Percentiles rank a stretch among this genome's conserved stretches.
phyloP scores from a whole-genome alignment of 2,329 filamentous ascomycete species.

The Pseudonectria buxi region DNA sequence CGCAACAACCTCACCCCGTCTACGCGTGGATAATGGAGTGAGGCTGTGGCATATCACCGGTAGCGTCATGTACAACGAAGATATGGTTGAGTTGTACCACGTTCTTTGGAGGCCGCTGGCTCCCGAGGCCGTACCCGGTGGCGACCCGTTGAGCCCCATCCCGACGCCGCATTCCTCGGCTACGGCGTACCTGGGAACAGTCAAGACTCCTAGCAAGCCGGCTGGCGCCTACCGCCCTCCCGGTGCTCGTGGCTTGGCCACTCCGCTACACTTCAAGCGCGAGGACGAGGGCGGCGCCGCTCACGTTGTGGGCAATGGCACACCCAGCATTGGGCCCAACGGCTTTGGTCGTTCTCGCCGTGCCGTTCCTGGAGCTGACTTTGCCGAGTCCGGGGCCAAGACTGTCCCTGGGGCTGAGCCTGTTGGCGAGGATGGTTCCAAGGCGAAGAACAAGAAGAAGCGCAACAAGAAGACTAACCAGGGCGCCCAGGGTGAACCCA shows the following conservation, averaged over 20 bases:
- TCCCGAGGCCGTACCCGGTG: slow-evolving; percentile 49
- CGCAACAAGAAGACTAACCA: slow-evolving; percentile 85
- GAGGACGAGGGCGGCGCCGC: slow-evolving; percentile 94
- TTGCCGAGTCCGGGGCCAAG: slow-evolving; percentile 58
- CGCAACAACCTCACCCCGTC: slow-evolving; percentile 90
- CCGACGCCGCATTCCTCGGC: slow-evolving; percentile 80
- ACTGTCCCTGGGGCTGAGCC: slow-evolving; percentile 58
- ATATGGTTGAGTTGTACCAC: slow-evolving; percentile 90
- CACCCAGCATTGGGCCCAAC: slow-evolving; percentile 62
- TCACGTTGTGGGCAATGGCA: slow-evolving; percentile 72
- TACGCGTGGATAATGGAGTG: slow-evolving; percentile 94
- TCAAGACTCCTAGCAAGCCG: slow-evolving; percentile 93
- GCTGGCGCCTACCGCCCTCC: slow-evolving; percentile 95
- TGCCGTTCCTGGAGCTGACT: slow-evolving; percentile 80
- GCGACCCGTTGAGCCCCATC: slow-evolving; percentile 65
- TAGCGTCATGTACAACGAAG: slow-evolving; percentile 86
- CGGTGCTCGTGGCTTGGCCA: slow-evolving; percentile 80
- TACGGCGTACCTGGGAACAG: slow-evolving; percentile 69
- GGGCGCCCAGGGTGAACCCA: slow-evolving; percentile 42
- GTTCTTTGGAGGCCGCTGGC: slow-evolving; percentile 79
- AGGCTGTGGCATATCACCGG: slow-evolving; percentile 92
- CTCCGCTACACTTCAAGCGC: slow-evolving; percentile 91
- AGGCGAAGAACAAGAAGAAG: slow-evolving; percentile 99
- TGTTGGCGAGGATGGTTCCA: slow-evolving; percentile 64
- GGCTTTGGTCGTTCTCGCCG: slow-evolving; percentile 74